A percentile compares a stretch with the other conserved stretches of the same genome.
Conservation (phyloP, 805 yeast genomes). For the Cyberlindnera petersonii region DNA sequence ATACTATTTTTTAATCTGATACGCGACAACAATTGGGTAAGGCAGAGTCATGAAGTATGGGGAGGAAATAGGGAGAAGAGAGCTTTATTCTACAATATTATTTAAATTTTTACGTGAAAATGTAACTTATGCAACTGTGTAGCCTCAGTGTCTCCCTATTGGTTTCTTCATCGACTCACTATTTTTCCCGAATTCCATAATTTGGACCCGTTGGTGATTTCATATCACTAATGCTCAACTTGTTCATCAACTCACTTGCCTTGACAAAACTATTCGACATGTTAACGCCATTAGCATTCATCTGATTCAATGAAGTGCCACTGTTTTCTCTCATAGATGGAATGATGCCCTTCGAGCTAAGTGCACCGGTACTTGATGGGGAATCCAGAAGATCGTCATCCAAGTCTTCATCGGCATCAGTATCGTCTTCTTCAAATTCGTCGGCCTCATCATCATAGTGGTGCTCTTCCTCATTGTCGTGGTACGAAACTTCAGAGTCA, state of each 20-base stretch:
- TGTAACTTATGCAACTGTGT: too few relatives aligned
- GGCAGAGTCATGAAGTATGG: too few relatives aligned
- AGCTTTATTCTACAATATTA: too few relatives aligned
- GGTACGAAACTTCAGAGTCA: conserved; percentile 24
- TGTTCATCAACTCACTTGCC: conserved; percentile 26
- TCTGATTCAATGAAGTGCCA: conserved; percentile 18
- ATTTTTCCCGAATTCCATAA: background rate
- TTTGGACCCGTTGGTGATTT: background rate
- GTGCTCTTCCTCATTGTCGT: conserved; percentile 31
- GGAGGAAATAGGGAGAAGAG: too few relatives aligned
- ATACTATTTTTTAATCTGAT: too few relatives aligned
- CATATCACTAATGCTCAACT: conserved; percentile 13
- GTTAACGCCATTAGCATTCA: conserved; percentile 17
- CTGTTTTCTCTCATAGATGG: conserved; percentile 15
- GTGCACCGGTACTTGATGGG: conserved; percentile 2
- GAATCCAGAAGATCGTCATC: conserved; percentile 31
- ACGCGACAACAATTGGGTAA: too few relatives aligned
- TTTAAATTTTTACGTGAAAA: too few relatives aligned
- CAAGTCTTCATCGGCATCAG: conserved; percentile 21
- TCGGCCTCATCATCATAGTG: conserved; percentile 18
- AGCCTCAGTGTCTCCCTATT: too few relatives aligned
- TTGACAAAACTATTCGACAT: conserved; percentile 17
- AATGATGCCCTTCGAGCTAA: conserved; percentile 4
- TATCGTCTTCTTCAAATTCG: conserved; percentile 9
- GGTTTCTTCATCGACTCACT: background rate